Evolutionary conservation across 768 basidiomycete species (phyloP).

Genomic region (Psilocybe azurescens): DNA sequence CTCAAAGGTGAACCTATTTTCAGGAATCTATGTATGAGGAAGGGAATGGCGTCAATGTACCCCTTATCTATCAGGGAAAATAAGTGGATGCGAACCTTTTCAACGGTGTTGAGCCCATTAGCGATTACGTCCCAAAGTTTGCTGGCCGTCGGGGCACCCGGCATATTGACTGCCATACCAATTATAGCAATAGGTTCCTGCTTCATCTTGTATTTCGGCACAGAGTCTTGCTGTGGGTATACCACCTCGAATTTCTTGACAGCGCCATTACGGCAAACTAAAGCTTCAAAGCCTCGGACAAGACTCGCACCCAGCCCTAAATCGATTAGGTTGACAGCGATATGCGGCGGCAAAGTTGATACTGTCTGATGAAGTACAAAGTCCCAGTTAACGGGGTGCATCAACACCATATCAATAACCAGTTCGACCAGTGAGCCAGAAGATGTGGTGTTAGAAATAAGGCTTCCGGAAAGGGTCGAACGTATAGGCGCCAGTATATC

Average conservation of each 20-base stretch:
- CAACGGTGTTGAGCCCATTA: constrained; percentile 58
- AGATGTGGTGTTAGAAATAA: constrained; percentile 27
- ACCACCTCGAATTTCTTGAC: constrained; percentile 30
- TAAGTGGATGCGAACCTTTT: constrained; percentile 47
- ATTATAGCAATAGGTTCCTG: constrained; percentile 66
- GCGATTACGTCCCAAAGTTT: constrained; percentile 67
- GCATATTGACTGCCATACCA: constrained; percentile 70
- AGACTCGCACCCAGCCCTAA: constrained; percentile 49
- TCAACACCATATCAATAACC: constrained; percentile 55
- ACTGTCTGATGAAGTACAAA: constrained; percentile 38
- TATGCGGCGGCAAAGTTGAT: constrained; percentile 23
- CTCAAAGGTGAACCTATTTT: constrained; percentile 55
- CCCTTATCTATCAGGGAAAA: neutral
- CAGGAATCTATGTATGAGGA: constrained; percentile 56
- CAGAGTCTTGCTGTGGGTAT: constrained; percentile 14
- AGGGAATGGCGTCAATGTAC: constrained; percentile 7
- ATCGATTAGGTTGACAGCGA: constrained; percentile 46
- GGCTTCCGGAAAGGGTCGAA: constrained; percentile 49
- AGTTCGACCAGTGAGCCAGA: constrained; percentile 41
- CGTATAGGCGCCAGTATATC: constrained; percentile 55
- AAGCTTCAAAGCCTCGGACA: constrained; percentile 42
- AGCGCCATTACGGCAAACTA: constrained; percentile 27
- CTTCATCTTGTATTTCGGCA: constrained; percentile 4
- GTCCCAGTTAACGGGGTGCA: constrained; percentile 60
- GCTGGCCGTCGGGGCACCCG: constrained; percentile 52